Percentiles rank a stretch among this genome's conserved stretches.
Conservation (phyloP, 495 filamentous ascomycete genomes). For the Talaromyces nanjingensis region DNA sequence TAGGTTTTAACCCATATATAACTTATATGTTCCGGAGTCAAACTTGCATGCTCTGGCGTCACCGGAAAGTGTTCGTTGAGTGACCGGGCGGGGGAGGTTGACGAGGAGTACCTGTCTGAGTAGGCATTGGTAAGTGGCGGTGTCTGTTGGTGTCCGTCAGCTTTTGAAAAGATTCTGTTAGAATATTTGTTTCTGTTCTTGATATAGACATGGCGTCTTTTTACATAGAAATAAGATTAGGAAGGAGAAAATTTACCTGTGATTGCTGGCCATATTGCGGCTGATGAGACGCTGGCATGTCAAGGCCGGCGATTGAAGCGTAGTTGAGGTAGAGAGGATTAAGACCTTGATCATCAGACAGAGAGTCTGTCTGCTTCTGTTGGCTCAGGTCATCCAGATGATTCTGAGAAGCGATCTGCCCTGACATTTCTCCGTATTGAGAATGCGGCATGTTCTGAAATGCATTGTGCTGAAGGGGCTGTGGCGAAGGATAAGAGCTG, state of each 20-base stretch:
- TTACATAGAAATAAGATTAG: constrained; percentile 12
- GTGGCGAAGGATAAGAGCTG: constrained; percentile 39
- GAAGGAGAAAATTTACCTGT: constrained; percentile 57
- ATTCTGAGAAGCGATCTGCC: constrained; percentile 36
- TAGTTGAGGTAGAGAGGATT: constrained; percentile 73
- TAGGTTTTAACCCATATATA: not conserved
- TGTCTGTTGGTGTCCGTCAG: constrained; percentile 50
- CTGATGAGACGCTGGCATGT: constrained; percentile 44
- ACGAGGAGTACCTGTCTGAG: constrained; percentile 65
- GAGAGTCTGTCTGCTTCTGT: constrained; percentile 51
- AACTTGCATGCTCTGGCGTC: constrained; percentile 31
- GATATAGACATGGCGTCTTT: constrained; percentile 3
- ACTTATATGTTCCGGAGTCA: constrained; percentile 22
- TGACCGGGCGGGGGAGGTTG: constrained; percentile 30
- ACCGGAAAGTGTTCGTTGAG: constrained; percentile 31
- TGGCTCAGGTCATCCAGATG: constrained; percentile 58
- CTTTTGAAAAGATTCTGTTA: constrained; percentile 12
- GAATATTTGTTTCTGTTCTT: not conserved
- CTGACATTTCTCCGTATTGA: constrained; percentile 49
- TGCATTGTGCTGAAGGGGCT: constrained; percentile 37
- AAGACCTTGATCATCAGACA: constrained; percentile 59
- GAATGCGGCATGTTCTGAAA: constrained; percentile 56
- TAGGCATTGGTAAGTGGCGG: constrained; percentile 80
- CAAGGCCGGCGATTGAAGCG: constrained; percentile 66
- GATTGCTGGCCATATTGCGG: constrained; percentile 51